phyloP scores from a whole-genome alignment of 2,329 filamentous ascomycete species.

The Pseudocercospora eumusae region DNA sequence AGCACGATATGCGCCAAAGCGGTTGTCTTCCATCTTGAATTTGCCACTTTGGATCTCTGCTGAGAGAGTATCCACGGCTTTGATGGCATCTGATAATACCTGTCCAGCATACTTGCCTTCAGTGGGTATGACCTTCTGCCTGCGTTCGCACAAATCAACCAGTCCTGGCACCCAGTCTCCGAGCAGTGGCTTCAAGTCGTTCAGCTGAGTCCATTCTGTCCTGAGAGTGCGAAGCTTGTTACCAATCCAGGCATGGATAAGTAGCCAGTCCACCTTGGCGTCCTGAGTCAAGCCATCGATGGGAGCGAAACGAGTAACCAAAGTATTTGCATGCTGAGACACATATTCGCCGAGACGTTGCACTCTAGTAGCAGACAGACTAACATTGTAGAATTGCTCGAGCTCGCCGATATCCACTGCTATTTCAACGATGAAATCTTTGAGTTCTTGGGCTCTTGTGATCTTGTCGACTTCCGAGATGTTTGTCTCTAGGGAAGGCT shows the following conservation, averaged over 20 bases:
- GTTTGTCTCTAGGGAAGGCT: background rate
- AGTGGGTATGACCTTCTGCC: constrained; percentile 50
- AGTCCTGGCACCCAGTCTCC: constrained; percentile 40
- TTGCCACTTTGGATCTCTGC: constrained; percentile 42
- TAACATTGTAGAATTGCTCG: constrained; percentile 53
- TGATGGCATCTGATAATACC: constrained; percentile 43
- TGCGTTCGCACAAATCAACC: constrained; percentile 51
- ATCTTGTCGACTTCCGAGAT: background rate
- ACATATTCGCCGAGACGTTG: constrained; percentile 48
- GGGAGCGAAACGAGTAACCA: constrained; percentile 35
- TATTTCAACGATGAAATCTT: constrained; percentile 19
- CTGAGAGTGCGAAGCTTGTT: background rate
- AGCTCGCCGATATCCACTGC: constrained; percentile 51
- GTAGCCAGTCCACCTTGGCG: constrained; percentile 52
- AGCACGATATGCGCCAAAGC: constrained; percentile 52
- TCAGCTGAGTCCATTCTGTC: constrained; percentile 37
- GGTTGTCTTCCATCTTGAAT: constrained; percentile 37
- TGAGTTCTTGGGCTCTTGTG: constrained; percentile 1
- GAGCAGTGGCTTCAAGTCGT: constrained; percentile 17
- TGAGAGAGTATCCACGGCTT: constrained; percentile 40
- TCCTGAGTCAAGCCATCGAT: constrained; percentile 49
- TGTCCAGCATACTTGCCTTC: constrained; percentile 49
- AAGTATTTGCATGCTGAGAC: constrained; percentile 44
- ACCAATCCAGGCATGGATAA: constrained; percentile 52
- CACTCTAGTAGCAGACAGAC: constrained; percentile 47